phyloP scores from a whole-genome alignment of 345 rosid genomes.

The Populus ilicifolia region DNA sequence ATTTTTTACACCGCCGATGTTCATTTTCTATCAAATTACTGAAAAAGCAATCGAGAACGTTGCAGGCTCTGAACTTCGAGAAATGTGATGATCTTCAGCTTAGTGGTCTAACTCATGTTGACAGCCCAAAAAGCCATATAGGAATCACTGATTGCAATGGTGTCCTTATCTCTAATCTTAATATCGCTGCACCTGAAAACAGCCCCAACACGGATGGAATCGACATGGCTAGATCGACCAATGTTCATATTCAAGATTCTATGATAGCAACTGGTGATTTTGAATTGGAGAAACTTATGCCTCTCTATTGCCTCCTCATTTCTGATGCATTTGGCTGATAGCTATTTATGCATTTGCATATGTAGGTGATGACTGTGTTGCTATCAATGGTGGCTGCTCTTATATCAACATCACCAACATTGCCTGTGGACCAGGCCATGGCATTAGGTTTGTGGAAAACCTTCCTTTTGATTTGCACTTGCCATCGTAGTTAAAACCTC shows the following conservation, averaged over 20 bases:
- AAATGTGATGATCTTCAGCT: conserved; percentile 13
- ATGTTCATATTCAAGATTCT: conserved; percentile 17
- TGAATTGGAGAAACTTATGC: background rate
- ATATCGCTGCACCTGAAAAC: conserved; percentile 29
- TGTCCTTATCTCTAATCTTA: conserved; percentile 26
- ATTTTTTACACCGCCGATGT: too few relatives aligned
- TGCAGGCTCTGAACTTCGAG: too few relatives aligned
- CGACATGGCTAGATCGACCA: conserved; percentile 21
- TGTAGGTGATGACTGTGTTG: conserved; percentile 40
- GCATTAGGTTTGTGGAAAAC: conserved; percentile 26
- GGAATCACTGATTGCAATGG: background rate
- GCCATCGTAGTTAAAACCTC: too few relatives aligned
- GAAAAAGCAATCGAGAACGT: too few relatives aligned
- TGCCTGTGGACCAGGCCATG: conserved; percentile 38
- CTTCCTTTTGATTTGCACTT: too few relatives aligned
- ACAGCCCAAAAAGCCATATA: conserved; percentile 37
- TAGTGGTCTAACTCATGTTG: conserved; percentile 18
- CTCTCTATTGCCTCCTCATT: too few relatives aligned
- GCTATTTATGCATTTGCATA: too few relatives aligned
- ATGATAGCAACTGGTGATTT: conserved; percentile 36
- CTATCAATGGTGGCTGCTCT: conserved; percentile 14
- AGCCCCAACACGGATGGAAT: conserved; percentile 58
- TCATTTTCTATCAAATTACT: too few relatives aligned
- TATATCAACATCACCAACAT: conserved; percentile 11
- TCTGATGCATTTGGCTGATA: too few relatives aligned